Percentiles rank a stretch among this genome's conserved stretches.
phyloP scores from a whole-genome alignment of 352 stramenopile species.

The Pythium myriotylum region DNA sequence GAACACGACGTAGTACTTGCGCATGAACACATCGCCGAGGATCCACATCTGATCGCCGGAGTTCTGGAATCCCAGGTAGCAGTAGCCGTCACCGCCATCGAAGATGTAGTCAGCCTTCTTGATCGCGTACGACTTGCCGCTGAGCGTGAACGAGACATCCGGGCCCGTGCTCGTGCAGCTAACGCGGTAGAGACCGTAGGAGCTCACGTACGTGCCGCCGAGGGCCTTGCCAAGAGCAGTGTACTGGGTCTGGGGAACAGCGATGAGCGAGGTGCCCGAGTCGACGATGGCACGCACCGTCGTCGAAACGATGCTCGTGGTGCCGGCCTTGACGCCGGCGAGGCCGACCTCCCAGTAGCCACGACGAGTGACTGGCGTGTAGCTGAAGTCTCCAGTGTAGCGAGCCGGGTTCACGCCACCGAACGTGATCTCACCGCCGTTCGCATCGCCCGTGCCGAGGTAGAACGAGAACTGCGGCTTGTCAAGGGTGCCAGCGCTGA shows the following conservation, averaged over 20 bases:
- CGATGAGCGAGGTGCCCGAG: slow-evolving; percentile 95
- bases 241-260: slow-evolving; percentile 89
- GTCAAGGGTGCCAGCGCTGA: slow-evolving; percentile 86
- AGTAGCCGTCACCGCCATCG: slow-evolving; percentile 79
- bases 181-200: slow-evolving; percentile 87
- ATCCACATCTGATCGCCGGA: slow-evolving; percentile 92
- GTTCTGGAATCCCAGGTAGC: slow-evolving; percentile 96
- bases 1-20: slow-evolving; percentile 95
- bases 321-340: slow-evolving; percentile 56
- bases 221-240: slow-evolving; percentile 79
- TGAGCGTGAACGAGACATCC: slow-evolving; percentile 93
- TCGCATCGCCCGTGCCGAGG: slow-evolving; percentile 88
- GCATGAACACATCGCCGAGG: slow-evolving; percentile 96
- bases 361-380: slow-evolving; percentile 69
- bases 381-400: slow-evolving; percentile 94
- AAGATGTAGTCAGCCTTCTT: slow-evolving; percentile 93
- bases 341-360: slow-evolving; percentile 83
- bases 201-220: slow-evolving; percentile 77
- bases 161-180: slow-evolving; percentile 87
- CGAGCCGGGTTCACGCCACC: slow-evolving; percentile 83
- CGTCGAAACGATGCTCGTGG: slow-evolving; percentile 27
- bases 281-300: slow-evolving; percentile 92
- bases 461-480: slow-evolving; percentile 96
- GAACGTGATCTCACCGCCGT: slow-evolving; percentile 75
- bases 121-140: slow-evolving; percentile 90